These are phyloP conservation scores for Leptographium radiaticola DNA, from an alignment of 2,329 filamentous ascomycete genomes.

Conservation along the genomic window DNA sequence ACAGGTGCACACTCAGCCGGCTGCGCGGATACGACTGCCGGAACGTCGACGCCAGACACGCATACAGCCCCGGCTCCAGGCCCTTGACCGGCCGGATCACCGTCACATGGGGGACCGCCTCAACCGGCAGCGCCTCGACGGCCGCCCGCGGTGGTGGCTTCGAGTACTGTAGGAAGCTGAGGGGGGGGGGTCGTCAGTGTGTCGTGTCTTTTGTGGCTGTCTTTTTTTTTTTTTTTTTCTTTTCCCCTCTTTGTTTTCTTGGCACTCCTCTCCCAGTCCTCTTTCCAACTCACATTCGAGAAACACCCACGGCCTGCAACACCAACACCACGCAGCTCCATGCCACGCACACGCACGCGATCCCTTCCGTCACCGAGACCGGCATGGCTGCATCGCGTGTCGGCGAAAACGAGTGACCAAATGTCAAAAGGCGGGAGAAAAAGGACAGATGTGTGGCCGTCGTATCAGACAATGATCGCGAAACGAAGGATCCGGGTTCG, in stretches of 20 bases:
- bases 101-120: conserved; percentile 66
- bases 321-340: conserved; percentile 40
- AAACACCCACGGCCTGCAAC: conserved; percentile 43
- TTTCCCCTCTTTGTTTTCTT: too few relatives aligned
- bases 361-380: conserved; percentile 1
- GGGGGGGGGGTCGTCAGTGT: background rate
- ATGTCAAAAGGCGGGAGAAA: too few relatives aligned
- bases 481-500: too few relatives aligned
- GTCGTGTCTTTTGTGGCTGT: too few relatives aligned
- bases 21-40: conserved; percentile 65
- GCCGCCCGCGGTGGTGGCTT: conserved; percentile 32
- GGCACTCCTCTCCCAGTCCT: too few relatives aligned
- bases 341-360: conserved; percentile 13
- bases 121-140: conserved; percentile 33
- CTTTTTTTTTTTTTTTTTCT: too few relatives aligned
- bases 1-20: conserved; percentile 70
- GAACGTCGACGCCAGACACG: conserved; percentile 81
- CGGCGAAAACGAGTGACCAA: background rate
- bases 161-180: conserved; percentile 41
- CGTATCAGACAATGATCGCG: too few relatives aligned
- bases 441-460: too few relatives aligned
- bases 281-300: conserved; percentile 34
- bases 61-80: conserved; percentile 77
- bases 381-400: conserved; percentile 6
- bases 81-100: conserved; percentile 90